Percentiles rank a stretch among this genome's conserved stretches.
Conservation (phyloP, 73 alveolate species). For the Blepharisma stoltei region DNA sequence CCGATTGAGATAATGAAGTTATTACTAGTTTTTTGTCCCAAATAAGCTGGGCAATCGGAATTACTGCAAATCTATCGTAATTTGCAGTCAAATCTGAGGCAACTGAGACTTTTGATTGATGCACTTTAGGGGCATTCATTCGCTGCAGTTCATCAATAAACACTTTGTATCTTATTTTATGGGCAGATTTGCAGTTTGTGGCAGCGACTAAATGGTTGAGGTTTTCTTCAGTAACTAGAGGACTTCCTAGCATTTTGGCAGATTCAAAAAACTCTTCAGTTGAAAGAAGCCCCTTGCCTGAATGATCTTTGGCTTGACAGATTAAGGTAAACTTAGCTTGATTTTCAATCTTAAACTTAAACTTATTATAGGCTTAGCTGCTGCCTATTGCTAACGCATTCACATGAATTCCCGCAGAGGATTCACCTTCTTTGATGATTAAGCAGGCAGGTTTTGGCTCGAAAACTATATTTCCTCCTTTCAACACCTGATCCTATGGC, state of each 20-base stretch:
- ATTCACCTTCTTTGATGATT: too few species aligned
- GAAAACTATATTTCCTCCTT: too few species aligned
- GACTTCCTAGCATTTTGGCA: not conserved
- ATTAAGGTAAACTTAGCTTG: not conserved
- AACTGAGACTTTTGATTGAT: not conserved
- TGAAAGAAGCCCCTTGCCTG: conserved; percentile 5
- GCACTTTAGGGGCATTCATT: not conserved
- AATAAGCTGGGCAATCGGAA: not conserved
- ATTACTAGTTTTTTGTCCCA: conserved; percentile 17
- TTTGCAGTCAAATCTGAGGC: not conserved
- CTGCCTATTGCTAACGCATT: too few species aligned
- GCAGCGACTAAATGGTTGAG: not conserved
- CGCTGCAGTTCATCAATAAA: not conserved
- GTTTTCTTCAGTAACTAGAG: not conserved
- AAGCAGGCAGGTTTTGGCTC: too few species aligned
- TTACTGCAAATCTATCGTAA: not conserved
- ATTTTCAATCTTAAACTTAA: too few species aligned
- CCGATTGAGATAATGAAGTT: not conserved
- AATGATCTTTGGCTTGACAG: not conserved
- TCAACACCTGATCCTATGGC: too few species aligned
- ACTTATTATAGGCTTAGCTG: too few species aligned
- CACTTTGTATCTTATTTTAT: not conserved
- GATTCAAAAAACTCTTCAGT: conserved; percentile 14
- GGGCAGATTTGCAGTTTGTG: not conserved
- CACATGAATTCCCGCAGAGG: too few species aligned